phyloP scores from a whole-genome alignment of 257 asterid species.

The Linderniella brevidens region DNA sequence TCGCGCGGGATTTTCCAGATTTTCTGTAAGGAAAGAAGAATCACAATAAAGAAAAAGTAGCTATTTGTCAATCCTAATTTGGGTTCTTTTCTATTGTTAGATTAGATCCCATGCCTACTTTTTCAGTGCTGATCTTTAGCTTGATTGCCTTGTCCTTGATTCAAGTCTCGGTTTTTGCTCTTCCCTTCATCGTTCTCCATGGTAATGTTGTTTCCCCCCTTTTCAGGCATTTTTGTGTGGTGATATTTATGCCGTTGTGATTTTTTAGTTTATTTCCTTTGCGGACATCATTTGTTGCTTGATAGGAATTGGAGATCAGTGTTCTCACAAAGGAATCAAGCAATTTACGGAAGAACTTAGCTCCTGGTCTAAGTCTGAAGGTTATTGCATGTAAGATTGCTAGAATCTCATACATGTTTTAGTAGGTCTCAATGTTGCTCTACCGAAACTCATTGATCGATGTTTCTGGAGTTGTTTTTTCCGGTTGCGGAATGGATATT shows the following conservation, averaged over 20 bases:
- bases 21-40: slow-evolving; percentile 15
- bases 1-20: slow-evolving; percentile 10
- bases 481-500: no score
- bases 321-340: slow-evolving; percentile 56
- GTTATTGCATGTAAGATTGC: slow-evolving; percentile 55
- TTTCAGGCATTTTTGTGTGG: neutral
- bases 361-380: slow-evolving; percentile 45
- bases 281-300: slow-evolving; percentile 1
- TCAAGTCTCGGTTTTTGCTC: slow-evolving; percentile 23
- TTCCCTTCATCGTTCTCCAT: slow-evolving; percentile 82
- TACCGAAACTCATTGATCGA: neutral
- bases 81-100: slow-evolving; percentile 4
- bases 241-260: neutral
- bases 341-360: slow-evolving; percentile 58
- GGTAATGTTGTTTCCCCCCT: slow-evolving; percentile 22
- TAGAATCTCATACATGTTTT: no score
- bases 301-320: slow-evolving; percentile 87
- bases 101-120: no score
- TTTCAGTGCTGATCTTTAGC: slow-evolving; percentile 10
- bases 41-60: slow-evolving; percentile 2
- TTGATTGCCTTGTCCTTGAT: slow-evolving; percentile 19
- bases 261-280: slow-evolving; percentile 7
- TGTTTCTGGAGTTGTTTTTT: no score
- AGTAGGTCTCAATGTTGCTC: neutral
- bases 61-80: slow-evolving; percentile 14